Base-by-base conservation (phyloP, 306 rosid species). In the Corylus heterophylla region DNA sequence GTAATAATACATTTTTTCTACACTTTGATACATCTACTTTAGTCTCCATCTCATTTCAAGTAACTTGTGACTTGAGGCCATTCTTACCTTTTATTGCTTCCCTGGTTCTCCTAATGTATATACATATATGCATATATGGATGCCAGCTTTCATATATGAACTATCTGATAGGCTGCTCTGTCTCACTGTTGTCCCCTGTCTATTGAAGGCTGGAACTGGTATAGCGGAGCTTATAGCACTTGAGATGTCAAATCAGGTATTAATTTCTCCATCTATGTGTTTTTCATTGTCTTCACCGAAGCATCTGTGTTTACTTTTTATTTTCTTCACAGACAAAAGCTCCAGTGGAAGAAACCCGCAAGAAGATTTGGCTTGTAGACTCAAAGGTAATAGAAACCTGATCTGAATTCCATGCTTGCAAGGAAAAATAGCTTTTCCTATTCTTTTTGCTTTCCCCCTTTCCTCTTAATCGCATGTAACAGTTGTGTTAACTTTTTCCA, bases 141-240 rank as follows among this genome's bases (percentile, higher is more conserved):
- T 42, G 17, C n/a, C 73, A 31, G 18, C 31, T 10, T 71, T 51
- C 25, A 20, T 58, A 81, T 14, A 14, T 20, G 59, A 18, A 42
- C 22, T 52, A 54, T 35, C 22, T 68, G 52, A 74, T 74, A 58
- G 67, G 79, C 44, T 45, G 55, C 13, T 66, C 54, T 73, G 83
- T 85, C 89, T 86, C 47, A 87, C 69, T 76, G 79, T 58, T 69
- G 62, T 83, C 75, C 78, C 74, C 86, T 82, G 80, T 42, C 77
- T 81, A 63, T 76, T 91, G 87, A 77, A 95, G 98, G 98, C 98
- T 84, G 98, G 98, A 87, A 95, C 98, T 58, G 98, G 98, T 27
- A 95, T 92, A 89, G 98, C 98, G 42, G 98, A 95, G 83, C 88
- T 93, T 81, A 95, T 95, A 79, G 98, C 98, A 79, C 94, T 92